Evolutionary conservation across 306 rosid species (phyloP).

Genomic region (Rosa rugosa): DNA sequence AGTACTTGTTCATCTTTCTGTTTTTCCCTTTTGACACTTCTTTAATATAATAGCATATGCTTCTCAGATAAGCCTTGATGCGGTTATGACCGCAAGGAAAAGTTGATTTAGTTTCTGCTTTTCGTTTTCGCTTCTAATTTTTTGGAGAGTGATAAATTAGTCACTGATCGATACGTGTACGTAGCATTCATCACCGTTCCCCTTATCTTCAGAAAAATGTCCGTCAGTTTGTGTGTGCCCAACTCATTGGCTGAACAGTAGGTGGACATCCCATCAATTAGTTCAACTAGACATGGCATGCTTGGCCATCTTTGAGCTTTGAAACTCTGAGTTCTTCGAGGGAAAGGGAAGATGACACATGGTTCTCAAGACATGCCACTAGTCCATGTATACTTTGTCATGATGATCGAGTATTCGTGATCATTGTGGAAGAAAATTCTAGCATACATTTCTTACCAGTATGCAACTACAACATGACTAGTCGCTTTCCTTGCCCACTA

Average conservation of each 20-base stretch:
- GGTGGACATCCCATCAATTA: background rate
- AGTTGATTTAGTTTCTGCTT: background rate
- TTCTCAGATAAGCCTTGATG: background rate
- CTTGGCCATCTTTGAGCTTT: background rate
- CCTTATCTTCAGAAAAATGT: background rate
- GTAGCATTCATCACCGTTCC: background rate
- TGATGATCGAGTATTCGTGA: background rate
- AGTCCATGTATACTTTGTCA: background rate
- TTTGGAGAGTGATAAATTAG: background rate
- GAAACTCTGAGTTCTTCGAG: background rate
- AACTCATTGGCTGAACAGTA: background rate
- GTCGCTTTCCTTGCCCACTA: background rate
- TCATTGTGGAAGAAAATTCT: background rate
- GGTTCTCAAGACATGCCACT: background rate
- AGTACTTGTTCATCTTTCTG: background rate
- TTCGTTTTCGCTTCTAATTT: background rate
- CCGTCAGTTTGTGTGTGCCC: background rate
- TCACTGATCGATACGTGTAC: background rate
- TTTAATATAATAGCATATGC: background rate
- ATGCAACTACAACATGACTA: background rate
- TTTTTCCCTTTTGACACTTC: background rate
- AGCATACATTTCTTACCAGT: background rate
- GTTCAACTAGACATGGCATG: background rate
- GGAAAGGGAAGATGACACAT: background rate
- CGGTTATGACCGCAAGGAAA: background rate